Conservation (phyloP, 2,329 filamentous ascomycete genomes). For the Arthrobotrys megalospora region DNA sequence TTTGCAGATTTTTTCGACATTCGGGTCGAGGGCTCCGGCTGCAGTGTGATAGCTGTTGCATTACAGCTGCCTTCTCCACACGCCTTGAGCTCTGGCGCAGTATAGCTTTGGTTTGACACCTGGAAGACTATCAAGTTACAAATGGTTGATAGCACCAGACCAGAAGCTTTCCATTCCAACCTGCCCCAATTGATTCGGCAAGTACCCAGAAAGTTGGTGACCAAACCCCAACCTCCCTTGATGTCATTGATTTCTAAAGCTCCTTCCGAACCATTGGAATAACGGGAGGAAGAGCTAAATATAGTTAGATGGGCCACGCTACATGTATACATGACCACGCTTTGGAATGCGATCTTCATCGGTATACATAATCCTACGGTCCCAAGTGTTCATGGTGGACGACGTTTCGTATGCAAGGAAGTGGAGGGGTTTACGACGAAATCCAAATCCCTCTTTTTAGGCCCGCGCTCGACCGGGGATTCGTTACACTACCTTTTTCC, state of each 20-base stretch:
- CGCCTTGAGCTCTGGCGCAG: constrained; percentile 34
- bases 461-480: constrained; percentile 23
- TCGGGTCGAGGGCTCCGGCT: constrained; percentile 10
- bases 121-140: not conserved
- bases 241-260: constrained; percentile 2
- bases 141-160: constrained; percentile 7
- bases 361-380: not conserved
- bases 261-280: constrained; percentile 16
- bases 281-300: constrained; percentile 33
- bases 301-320: constrained; percentile 24
- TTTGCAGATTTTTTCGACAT: constrained; percentile 17
- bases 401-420: constrained; percentile 25
- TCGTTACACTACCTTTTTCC: constrained; percentile 27
- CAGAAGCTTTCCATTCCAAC: constrained; percentile 4
- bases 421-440: constrained; percentile 20
- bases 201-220: constrained; percentile 7
- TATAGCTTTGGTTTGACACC: constrained; percentile 4
- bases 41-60: constrained; percentile 50
- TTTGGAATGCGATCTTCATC: constrained; percentile 30
- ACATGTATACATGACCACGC: constrained; percentile 7
- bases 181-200: not conserved
- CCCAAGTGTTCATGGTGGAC: constrained; percentile 1
- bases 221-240: constrained; percentile 15
- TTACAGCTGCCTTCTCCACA: constrained; percentile 48
- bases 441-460: constrained; percentile 19